Evolutionary conservation across 2,329 filamentous ascomycete species (phyloP), one percentile per base, ranked within the genome.

Genomic region (Paradendryphiella salina): DNA sequence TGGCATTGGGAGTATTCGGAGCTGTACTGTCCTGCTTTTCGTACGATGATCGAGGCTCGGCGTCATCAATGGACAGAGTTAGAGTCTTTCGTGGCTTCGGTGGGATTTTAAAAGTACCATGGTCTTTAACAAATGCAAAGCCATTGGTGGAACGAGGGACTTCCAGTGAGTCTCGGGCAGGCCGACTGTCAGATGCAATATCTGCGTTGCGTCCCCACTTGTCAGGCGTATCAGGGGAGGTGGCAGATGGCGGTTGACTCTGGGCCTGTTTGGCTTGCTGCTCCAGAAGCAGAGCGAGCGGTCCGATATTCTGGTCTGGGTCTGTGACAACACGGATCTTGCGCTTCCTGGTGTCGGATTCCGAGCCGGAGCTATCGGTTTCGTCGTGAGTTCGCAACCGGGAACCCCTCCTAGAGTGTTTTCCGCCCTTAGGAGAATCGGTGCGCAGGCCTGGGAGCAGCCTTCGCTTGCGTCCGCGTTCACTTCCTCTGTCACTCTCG

Each of bases 241-340:
- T 60, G 2, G 73, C 45, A 7, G 72, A 65, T 4, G 75, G 72
- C 3, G 76, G 71, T 4, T 66, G 66, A 7, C 57, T 46, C 39
- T 73, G 65, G 8, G 63, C 52, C n/a, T 68, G 71, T 50, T 63
- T 65, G n/a, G 72, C 70, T 34, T 79, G 75, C 37, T 74, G 69
- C 38, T 75, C 73, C 43, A 80, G 71, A 56, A 79, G 77, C 18
- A 75, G 64, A 44, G 76, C 75, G 17, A 80, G 65, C 5, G 78
- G 76, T 6, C 76, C 77, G 15, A 71, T 76, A 41, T 79, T 79
- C 43, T 76, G 70, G 13, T 74, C 70, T 13, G 65, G 61, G 11
- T 73, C 69, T 13, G 55, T 59, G 8, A 83, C 85, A 9, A 77
- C 77, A 44, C 77, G 78, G 41, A 80, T 78, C 23, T 80, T 77